Base-by-base conservation (phyloP, 2,329 filamentous ascomycete species). In the Aspergillus jensenii region DNA sequence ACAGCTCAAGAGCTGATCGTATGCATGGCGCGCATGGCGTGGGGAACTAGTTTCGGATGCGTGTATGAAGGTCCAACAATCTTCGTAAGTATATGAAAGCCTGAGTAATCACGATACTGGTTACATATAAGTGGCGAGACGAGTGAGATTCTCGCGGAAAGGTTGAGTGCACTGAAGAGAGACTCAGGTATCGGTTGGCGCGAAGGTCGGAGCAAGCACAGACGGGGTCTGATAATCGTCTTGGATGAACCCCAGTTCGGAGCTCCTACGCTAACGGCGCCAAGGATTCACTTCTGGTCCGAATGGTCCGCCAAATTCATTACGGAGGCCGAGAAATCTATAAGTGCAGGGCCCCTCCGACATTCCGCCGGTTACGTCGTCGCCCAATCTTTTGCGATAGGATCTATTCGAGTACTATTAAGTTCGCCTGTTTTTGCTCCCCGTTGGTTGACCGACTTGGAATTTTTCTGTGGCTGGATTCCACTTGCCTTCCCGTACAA, bases 331-430 rank as follows among this genome's bases (percentile, higher is more conserved):
- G 57, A 59, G 58, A 62, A 40, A 46, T 27, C 62, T 62, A 52
- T 33, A 57, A 48, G 52, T 60, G 61, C 64, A 67, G 48, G 56
- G 60, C 68, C 69, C 70, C 70, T 72, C 69, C 56, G 63, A 52
- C 59, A 57, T 69, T 72, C 69, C 56, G 62, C 51, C 59, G 57
- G 62, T 65, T 66, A 66, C 60, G 59, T 67, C 60, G 64, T 52
- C 58, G 23, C 23, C 49, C 12, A 21, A 50, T 39, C 33, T 17
- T 57, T 33, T 46, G 31, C 51, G 41, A 47, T 47, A 40, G 11
- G 31, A 39, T 54, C 44, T 54, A 23, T 33, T 41, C 14, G 15
- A 45, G 43, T 6, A 6, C 44, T 19, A 23, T 27, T 25, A 11
- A 31, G 27, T 8, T 15, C 44, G 11, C 19, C 41, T 52, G 19